Conservation (phyloP, 345 rosid species). For the Heritiera fomes region DNA sequence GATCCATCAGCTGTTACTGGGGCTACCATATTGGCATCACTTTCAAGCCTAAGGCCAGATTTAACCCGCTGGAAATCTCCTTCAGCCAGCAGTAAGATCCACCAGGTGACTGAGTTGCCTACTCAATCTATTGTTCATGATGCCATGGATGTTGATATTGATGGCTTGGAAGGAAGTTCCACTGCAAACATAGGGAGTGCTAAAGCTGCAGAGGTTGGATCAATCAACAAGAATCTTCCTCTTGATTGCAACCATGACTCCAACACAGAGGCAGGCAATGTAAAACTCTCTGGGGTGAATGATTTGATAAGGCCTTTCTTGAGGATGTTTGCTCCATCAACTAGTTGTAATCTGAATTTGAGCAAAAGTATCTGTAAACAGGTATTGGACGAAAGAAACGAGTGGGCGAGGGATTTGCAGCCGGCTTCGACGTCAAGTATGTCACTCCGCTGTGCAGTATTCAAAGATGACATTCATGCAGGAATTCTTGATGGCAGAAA, state of each 20-base stretch:
- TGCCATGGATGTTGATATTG: slow-evolving; percentile 53
- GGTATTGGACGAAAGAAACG: slow-evolving; percentile 72
- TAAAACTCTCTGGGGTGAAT: slow-evolving; percentile 67
- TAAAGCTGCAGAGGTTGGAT: slow-evolving; percentile 64
- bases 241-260: slow-evolving; percentile 61
- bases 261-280: slow-evolving; percentile 66
- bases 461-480: slow-evolving; percentile 64
- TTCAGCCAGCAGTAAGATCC: slow-evolving; percentile 46
- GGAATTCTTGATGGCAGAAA: slow-evolving; percentile 80
- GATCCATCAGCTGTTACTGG: slow-evolving; percentile 77
- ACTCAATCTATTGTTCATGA: slow-evolving; percentile 54
- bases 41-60: slow-evolving; percentile 62
- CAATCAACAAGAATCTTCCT: slow-evolving; percentile 45
- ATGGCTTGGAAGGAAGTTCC: slow-evolving; percentile 61
- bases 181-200: slow-evolving; percentile 46
- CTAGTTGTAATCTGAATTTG: slow-evolving; percentile 60
- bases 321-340: slow-evolving; percentile 61
- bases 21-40: slow-evolving; percentile 73
- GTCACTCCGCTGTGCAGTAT: slow-evolving; percentile 52
- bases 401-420: slow-evolving; percentile 63
- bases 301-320: slow-evolving; percentile 63
- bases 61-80: slow-evolving; percentile 59
- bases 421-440: slow-evolving; percentile 60
- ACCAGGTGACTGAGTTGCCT: slow-evolving; percentile 47
- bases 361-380: slow-evolving; percentile 71